phyloP scores from a whole-genome alignment of 1,139 yeast species.

The Hansenula sp. region DNA sequence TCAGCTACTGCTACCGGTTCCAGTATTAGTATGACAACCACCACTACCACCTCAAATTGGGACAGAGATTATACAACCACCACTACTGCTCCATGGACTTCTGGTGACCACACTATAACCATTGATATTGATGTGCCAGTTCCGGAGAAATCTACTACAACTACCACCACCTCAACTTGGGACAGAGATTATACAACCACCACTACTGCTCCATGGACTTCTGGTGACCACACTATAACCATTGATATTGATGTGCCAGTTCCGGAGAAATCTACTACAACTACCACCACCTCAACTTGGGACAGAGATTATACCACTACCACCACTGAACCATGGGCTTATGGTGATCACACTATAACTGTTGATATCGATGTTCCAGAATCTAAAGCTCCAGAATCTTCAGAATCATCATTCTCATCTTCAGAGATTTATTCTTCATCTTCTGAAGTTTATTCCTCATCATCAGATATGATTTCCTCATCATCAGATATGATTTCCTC shows the following conservation, averaged over 20 bases:
- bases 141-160: constrained; percentile 7
- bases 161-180: constrained; percentile 5
- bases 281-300: constrained; percentile 5
- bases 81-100: constrained; percentile 2
- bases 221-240: constrained; percentile 1
- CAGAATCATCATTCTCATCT: not conserved
- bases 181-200: constrained; percentile 2
- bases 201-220: constrained; percentile 2
- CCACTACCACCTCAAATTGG: constrained; percentile 5
- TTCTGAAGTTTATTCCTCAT: not conserved
- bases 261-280: constrained; percentile 7
- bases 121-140: constrained; percentile 2
- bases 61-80: constrained; percentile 2
- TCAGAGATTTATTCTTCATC: constrained; percentile 1
- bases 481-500: not conserved
- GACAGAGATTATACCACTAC: constrained; percentile 1
- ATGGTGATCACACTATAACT: constrained; percentile 1
- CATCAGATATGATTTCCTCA: not conserved
- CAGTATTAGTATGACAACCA: constrained; percentile 14
- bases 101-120: constrained; percentile 1
- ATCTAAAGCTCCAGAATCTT: not conserved
- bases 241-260: constrained; percentile 2
- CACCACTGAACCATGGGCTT: constrained; percentile 1
- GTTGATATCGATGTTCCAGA: constrained; percentile 6
- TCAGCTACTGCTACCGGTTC: constrained; percentile 21